These are phyloP conservation scores for Neopestalotiopsis sp. DNA, from an alignment of 2,329 filamentous ascomycete genomes.

Conservation along the genomic window DNA sequence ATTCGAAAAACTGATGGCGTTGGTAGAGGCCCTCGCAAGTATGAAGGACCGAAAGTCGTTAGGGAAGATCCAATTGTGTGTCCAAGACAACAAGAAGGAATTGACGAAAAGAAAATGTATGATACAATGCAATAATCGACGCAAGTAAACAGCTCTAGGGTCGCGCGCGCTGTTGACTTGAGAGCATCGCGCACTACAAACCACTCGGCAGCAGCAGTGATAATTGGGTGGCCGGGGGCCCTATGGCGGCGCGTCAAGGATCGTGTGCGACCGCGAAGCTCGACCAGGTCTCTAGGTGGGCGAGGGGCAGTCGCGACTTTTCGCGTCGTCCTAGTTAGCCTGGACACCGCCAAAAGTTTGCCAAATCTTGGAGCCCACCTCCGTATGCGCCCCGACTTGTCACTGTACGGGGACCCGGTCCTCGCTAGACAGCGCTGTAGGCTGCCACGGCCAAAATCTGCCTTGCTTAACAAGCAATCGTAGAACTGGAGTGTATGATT, in stretches of 20 bases:
- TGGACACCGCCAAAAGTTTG: not conserved
- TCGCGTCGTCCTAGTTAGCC: not conserved
- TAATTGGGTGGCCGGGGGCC: not conserved
- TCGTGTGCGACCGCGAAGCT: conserved; percentile 16
- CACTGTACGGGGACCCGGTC: not conserved
- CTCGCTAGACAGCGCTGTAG: conserved; percentile 14
- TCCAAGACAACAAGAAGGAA: not conserved
- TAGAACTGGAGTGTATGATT: conserved; percentile 17
- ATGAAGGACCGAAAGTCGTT: not conserved
- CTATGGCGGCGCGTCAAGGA: conserved; percentile 9
- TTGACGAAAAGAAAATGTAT: not conserved
- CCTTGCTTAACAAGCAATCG: conserved; percentile 37
- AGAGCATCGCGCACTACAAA: not conserved
- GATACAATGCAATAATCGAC: not conserved
- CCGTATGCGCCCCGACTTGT: not conserved
- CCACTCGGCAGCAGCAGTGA: not conserved
- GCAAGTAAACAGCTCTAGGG: not conserved
- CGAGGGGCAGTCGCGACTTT: conserved; percentile 20
- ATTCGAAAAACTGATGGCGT: not conserved
- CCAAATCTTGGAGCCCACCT: not conserved
- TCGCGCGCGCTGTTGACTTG: not conserved
- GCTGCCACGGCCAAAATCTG: conserved; percentile 30
- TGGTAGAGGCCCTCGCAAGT: not conserved
- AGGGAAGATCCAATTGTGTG: not conserved
- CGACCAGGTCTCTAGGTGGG: not conserved